Conservation (phyloP, 192 early-diverging fungal genomes). For the Coemansia sp. region DNA sequence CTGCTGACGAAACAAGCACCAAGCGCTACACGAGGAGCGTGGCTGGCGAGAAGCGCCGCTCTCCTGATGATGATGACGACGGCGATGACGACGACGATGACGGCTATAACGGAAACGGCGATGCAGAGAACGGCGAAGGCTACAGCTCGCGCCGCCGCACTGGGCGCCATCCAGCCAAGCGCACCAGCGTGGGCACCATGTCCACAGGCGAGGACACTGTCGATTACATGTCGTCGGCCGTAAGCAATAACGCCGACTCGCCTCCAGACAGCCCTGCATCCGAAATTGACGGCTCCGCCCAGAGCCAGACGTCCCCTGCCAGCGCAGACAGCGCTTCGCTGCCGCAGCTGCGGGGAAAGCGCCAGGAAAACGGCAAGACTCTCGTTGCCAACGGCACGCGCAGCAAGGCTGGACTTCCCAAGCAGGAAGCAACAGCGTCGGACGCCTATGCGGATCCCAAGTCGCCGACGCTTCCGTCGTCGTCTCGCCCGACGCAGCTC, state of each 20-base stretch:
- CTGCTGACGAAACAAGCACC: not conserved
- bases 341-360: constrained; percentile 1
- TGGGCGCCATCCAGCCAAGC: constrained; percentile 11
- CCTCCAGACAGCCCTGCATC: constrained; percentile 22
- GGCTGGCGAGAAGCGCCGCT: constrained; percentile 35
- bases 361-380: constrained; percentile 5
- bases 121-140: constrained; percentile 7
- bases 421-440: not conserved
- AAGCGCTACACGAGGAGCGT: constrained; percentile 13
- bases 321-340: not conserved
- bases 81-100: constrained; percentile 14
- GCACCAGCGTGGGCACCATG: constrained; percentile 25
- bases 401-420: constrained; percentile 16
- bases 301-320: not conserved
- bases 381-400: constrained; percentile 22
- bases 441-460: constrained; percentile 12
- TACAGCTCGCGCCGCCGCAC: not conserved
- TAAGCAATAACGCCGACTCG: constrained; percentile 30
- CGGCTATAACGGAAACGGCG: constrained; percentile 11
- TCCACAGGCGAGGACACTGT: constrained; percentile 51
- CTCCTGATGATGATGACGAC: constrained; percentile 34
- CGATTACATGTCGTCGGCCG: constrained; percentile 56
- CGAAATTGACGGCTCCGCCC: not conserved
- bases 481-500: constrained; percentile 37
- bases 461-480: constrained; percentile 21